Conservation (phyloP, 2,329 filamentous ascomycete species). For the Metarhizium sp. region DNA sequence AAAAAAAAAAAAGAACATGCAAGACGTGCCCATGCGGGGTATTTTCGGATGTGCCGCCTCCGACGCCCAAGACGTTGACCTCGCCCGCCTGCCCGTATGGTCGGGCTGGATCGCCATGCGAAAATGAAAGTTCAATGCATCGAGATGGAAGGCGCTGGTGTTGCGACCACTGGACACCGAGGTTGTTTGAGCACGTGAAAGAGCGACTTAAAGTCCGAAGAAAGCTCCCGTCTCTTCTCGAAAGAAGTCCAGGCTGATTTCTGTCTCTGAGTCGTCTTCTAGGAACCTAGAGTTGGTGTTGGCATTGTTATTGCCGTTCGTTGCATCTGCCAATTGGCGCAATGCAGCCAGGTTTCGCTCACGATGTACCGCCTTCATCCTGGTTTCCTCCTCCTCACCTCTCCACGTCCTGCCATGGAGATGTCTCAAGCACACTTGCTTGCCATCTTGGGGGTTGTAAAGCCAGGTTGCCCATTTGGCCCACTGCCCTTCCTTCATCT, state of each 20-base stretch:
- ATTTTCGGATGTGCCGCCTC: no score
- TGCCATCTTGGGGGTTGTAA: conserved; percentile 40
- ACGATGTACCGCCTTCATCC: not conserved
- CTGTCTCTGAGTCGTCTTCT: not conserved
- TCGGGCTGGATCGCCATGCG: no score
- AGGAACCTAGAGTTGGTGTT: not conserved
- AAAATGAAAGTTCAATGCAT: no score
- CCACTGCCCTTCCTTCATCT: conserved; percentile 47
- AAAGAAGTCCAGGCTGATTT: not conserved
- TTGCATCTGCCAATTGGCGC: not conserved
- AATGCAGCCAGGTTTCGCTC: not conserved
- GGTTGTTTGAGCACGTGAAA: no score
- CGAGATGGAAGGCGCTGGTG: no score
- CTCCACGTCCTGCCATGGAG: conserved; percentile 42
- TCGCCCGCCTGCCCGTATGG: no score
- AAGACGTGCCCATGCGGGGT: no score
- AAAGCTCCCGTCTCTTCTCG: not conserved
- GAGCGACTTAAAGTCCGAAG: no score
- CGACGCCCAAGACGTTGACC: no score
- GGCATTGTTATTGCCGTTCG: not conserved
- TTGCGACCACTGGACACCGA: no score
- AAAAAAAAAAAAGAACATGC: no score
- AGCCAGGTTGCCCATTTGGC: conserved; percentile 46
- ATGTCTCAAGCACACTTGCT: conserved; percentile 36
- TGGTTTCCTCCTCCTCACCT: conserved; percentile 18